Percentiles rank a stretch among this genome's conserved stretches.
These are phyloP conservation scores for Phytophthora brassicae DNA, from an alignment of 352 stramenopile species.

Conservation along the genomic window DNA sequence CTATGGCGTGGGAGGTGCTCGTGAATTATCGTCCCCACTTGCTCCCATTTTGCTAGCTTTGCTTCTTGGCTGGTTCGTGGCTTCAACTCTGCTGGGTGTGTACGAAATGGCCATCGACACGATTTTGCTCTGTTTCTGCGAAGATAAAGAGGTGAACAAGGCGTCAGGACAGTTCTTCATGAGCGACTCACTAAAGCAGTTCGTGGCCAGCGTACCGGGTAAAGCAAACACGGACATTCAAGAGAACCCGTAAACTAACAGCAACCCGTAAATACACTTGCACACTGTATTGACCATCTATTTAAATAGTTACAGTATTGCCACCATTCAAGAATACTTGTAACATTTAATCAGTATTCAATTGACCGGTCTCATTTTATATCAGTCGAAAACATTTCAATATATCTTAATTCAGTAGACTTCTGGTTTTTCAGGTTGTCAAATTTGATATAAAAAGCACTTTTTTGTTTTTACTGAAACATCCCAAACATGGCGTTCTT, in stretches of 20 bases:
- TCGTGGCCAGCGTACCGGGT: slow-evolving; percentile 66
- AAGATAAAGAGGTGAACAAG: slow-evolving; percentile 86
- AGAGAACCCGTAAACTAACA: not conserved
- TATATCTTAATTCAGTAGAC: no score
- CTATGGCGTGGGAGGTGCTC: slow-evolving; percentile 50
- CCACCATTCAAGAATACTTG: no score
- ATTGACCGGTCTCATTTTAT: no score
- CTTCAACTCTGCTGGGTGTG: slow-evolving; percentile 92
- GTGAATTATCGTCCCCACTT: slow-evolving; percentile 80
- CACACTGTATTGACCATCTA: not conserved
- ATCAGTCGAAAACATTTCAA: no score
- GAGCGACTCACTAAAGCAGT: slow-evolving; percentile 70
- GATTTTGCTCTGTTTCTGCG: slow-evolving; percentile 96
- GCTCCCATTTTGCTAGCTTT: slow-evolving; percentile 90
- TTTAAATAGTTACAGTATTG: no score
- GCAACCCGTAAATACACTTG: not conserved
- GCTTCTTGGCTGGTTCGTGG: slow-evolving; percentile 92
- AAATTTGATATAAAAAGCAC: no score
- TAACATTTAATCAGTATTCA: no score
- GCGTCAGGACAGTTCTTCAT: slow-evolving; percentile 73
- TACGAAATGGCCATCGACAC: slow-evolving; percentile 96
- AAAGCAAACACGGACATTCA: slow-evolving; percentile 11
- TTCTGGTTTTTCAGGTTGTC: no score
- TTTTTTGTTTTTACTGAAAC: no score
- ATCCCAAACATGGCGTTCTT: not conserved